phyloP scores from a whole-genome alignment of 805 yeast species.

The Blastobotrys attinorum region DNA sequence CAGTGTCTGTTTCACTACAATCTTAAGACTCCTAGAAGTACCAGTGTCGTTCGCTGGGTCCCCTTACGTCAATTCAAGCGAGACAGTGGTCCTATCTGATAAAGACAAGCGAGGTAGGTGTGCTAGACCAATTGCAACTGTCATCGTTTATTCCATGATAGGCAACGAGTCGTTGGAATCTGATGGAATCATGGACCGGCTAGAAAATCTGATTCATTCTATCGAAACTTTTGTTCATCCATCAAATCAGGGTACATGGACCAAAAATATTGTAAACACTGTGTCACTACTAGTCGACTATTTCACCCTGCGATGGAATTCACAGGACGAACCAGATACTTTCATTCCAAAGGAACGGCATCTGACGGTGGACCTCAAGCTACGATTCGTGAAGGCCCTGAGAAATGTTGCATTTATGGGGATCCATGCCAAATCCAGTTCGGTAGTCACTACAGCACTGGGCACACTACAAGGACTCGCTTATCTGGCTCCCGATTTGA shows the following conservation, averaged over 20 bases:
- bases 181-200: slow-evolving; percentile 42
- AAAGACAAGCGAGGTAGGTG: slow-evolving; percentile 18
- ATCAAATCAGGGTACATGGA: slow-evolving; percentile 88
- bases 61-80: slow-evolving; percentile 24
- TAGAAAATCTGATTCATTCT: slow-evolving; percentile 55
- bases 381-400: slow-evolving; percentile 43
- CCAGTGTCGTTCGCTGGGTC: slow-evolving; percentile 42
- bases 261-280: slow-evolving; percentile 57
- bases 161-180: slow-evolving; percentile 37
- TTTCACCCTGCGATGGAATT: slow-evolving; percentile 30
- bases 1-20: slow-evolving; percentile 45
- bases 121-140: slow-evolving; percentile 36
- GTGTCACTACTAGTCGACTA: slow-evolving; percentile 45
- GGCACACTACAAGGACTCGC: slow-evolving; percentile 56
- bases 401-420: slow-evolving; percentile 56
- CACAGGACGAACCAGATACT: slow-evolving; percentile 27
- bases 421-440: slow-evolving; percentile 63
- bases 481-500: slow-evolving; percentile 45
- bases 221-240: slow-evolving; percentile 84
- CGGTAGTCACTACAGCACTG: slow-evolving; percentile 50
- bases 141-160: slow-evolving; percentile 53
- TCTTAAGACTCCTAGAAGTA: slow-evolving; percentile 35
- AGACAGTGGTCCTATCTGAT: slow-evolving; percentile 17
- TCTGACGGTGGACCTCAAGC: slow-evolving; percentile 22
- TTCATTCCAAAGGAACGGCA: slow-evolving; percentile 20